Evolutionary conservation across 2,329 filamentous ascomycete species (phyloP), one percentile per base, ranked within the genome.

Genomic region (Blastomyces gilchristii): DNA sequence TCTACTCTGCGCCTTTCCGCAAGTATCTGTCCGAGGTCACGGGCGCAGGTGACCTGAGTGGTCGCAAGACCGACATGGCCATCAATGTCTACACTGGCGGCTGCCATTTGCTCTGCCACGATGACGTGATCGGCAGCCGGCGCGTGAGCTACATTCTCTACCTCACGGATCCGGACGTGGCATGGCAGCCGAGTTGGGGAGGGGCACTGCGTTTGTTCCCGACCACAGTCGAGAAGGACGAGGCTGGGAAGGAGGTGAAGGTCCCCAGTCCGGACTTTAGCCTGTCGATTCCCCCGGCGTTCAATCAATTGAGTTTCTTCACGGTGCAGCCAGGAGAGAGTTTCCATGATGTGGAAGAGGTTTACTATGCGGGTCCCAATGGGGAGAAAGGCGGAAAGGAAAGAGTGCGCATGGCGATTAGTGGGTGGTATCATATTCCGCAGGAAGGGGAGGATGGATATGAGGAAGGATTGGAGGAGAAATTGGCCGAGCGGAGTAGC

Each of bases 1-100:
- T 99, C 69, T 99, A 99, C 82, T 97, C 93, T 39, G 83, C 88
- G 63, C 81, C 87, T 2, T 99, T 99, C 78, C 87, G 94, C 71
- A 83, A 89, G 78, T 97, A 96, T 76, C 85, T 97, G 63, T 90
- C 91, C 39, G 82, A 85, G 62, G 89, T 99, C 71, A 96, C 93
- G 16, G 86, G 86, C 64, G 91, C 91, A 63, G 94, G 94, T 0
- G 87, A 90, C 63, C 77, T 99, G 72, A 96, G 91, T 71, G 94
- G 92, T 1, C 85, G 85, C 75, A 99, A 97, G 82, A 97, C 94
- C 22, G 94, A 99, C 76, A 96, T 99, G 91, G 94, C 94, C 64
- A 96, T 99, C 81, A 99, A 99, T 73, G 87, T 99, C 60, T 99
- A 99, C 76, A 97, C 91, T 0, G 93, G 94, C 5, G 93, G 94